A percentile compares a stretch with the other conserved stretches of the same genome.
Conservation (phyloP, 1,284 basidiomycete genomes). For the Leccinum subrobustum region DNA sequence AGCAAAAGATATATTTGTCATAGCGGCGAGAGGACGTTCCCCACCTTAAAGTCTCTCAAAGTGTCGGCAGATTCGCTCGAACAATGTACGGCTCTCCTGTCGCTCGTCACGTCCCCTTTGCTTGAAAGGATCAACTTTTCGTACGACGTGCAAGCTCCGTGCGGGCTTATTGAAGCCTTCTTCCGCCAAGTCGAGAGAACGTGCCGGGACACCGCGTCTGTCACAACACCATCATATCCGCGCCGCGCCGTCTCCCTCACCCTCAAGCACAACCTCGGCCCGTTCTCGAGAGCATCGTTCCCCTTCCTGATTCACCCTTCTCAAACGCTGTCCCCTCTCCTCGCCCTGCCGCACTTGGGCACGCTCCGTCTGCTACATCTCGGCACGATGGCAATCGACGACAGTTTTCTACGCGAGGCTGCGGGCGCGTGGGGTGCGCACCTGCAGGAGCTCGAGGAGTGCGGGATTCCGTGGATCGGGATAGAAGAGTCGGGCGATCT, state of each 20-base stretch:
- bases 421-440: slow-evolving; percentile 28
- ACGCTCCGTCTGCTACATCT: slow-evolving; percentile 27
- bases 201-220: slow-evolving; percentile 4
- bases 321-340: slow-evolving; percentile 23
- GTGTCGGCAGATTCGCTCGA: slow-evolving; percentile 25
- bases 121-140: slow-evolving; percentile 24
- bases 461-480: slow-evolving; percentile 29
- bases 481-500: slow-evolving; percentile 19
- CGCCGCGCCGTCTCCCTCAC: slow-evolving; percentile 20
- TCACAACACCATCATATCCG: neutral
- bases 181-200: slow-evolving; percentile 22
- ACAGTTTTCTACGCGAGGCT: slow-evolving; percentile 26
- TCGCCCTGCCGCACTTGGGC: slow-evolving; percentile 21
- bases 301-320: slow-evolving; percentile 28
- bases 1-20: neutral
- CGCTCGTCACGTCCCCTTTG: slow-evolving; percentile 23
- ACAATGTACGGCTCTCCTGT: slow-evolving; percentile 29
- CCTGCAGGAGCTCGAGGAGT: slow-evolving; percentile 28
- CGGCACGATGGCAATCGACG: slow-evolving; percentile 29
- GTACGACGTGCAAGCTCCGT: slow-evolving; percentile 31
- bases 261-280: slow-evolving; percentile 29
- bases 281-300: slow-evolving; percentile 12
- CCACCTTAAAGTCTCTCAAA: slow-evolving; percentile 24
- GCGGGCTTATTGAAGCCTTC: slow-evolving; percentile 25
- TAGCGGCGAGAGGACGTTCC: slow-evolving; percentile 16